Base-by-base conservation (phyloP, 139 green algal species). In the Coccomyxa sp. region DNA sequence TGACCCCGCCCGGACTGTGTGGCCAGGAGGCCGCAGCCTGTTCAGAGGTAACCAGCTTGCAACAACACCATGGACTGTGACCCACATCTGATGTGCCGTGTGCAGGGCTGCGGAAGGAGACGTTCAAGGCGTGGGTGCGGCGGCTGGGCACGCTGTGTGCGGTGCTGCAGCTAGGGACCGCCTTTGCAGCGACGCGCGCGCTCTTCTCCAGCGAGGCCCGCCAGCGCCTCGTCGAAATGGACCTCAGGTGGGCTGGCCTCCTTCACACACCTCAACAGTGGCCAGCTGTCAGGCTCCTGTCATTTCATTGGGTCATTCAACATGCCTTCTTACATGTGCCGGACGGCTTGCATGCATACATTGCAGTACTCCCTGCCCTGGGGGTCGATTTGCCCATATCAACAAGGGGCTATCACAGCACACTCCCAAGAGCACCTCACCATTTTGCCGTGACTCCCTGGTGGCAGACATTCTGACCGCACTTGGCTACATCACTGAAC, bases 141-240 rank as follows among this genome's bases (percentile, higher is more conserved):
- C 79, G 75, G 21, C 31, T 86, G 17, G 87, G 87, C 58, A 84
- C 82, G 30, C n/a, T 87, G 10, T 83, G n/a, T 67, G 82, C 84
- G 25, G 60, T 78, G 45, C 68, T 82, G 30, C 87, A 90, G 84
- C 82, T 90, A 13, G 87, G 87, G 4, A 87, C 84, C 14, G 82
- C 85, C 25, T 90, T 87, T 79, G 84, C 84, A 1, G 87, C 87
- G 11, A 78, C 77, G 23, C 76, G 87, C 13, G 85, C 87, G 4
- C 80, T 90, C 31, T 76, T 79, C 32, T 85, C 82, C n/a, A 82
- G 81, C 30, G 79, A 85, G 23, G 38, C 80, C 76, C 28, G 81
- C 18, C 83, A 88, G 76, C 79, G 87, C 60, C 81, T 87, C 63
- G 80, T 86, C 0, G 85, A 83, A 30, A 90, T 90, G 87, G 87